Conservation (phyloP, 2,329 filamentous ascomycete genomes). For the Fusarium xyrophilum region DNA sequence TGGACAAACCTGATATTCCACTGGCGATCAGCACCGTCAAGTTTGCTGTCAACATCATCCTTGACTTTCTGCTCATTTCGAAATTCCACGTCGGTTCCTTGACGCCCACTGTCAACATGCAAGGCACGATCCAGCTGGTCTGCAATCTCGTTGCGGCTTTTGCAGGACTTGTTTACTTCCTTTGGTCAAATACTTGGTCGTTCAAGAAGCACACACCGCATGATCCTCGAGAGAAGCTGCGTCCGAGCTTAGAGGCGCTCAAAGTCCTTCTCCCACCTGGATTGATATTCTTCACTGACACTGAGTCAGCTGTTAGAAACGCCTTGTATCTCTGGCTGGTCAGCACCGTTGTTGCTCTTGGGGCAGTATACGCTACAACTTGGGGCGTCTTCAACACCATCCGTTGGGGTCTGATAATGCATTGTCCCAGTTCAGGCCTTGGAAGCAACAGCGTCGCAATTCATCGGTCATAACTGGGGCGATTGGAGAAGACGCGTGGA, state of each 20-base stretch:
- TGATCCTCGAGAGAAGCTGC: slow-evolving; percentile 8
- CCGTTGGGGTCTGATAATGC: slow-evolving; percentile 76
- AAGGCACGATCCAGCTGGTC: slow-evolving; percentile 67
- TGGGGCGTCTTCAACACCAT: slow-evolving; percentile 80
- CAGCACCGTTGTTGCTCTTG: slow-evolving; percentile 67
- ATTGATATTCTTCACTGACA: slow-evolving; percentile 63
- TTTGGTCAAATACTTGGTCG: slow-evolving; percentile 50
- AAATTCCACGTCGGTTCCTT: slow-evolving; percentile 65
- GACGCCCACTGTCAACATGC: slow-evolving; percentile 66
- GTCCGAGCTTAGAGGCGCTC: slow-evolving; percentile 54
- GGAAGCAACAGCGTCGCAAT: slow-evolving; percentile 69
- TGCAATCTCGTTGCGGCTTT: slow-evolving; percentile 65
- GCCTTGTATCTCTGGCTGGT: slow-evolving; percentile 75
- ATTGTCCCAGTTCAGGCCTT: slow-evolving; percentile 72
- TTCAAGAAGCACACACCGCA: neutral
- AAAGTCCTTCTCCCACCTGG: slow-evolving; percentile 63
- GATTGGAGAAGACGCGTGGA: slow-evolving; percentile 48
- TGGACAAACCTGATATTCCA: slow-evolving; percentile 74
- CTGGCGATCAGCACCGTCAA: slow-evolving; percentile 69
- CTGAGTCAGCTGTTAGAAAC: slow-evolving; percentile 72
- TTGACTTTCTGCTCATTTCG: slow-evolving; percentile 72
- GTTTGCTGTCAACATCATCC: slow-evolving; percentile 70
- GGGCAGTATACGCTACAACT: slow-evolving; percentile 70
- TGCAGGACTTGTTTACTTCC: slow-evolving; percentile 66
- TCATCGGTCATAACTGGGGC: slow-evolving; percentile 73